Base-by-base conservation (phyloP, 139 green algal species). In the Picochlorum sp. region DNA sequence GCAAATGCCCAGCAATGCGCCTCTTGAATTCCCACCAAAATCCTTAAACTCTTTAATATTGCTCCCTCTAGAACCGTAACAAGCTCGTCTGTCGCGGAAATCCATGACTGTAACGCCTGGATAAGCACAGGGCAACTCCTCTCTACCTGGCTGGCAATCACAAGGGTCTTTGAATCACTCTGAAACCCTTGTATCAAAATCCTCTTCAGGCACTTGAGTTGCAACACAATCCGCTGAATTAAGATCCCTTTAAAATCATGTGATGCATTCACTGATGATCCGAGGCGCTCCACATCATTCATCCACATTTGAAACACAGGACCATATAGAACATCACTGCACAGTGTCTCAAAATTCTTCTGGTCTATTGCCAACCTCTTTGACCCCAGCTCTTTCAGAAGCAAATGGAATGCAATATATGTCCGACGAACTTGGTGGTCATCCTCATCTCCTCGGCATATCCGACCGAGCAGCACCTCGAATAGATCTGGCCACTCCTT, bases 301-400 rank as follows among this genome's bases (percentile, higher is more conserved):
- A 62, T 74, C 86, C 88, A 96, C 61, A 84, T 80, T 38, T 23
- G 44, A 87, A 85, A 96, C 10, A 89, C 66, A 34, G 80, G 76
- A 51, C 85, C 70, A 57, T 90, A 84, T 58, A 95, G 73, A 66
- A 82, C 61, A 54, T 70, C 61, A 0, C 76, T 87, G n/a, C 34
- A 41, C 58, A 90, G 80, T 78, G 87, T 71, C 47, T 83, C 78
- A 76, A 97, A 97, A 37, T 76, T 83, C n/a, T 73, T 73, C 70
- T 96, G 87, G 61, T 97, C 91, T 18, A 77, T 66, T 2, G 69
- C 63, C 24, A 97, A 79, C 14, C 91, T 81, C 78, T 97, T 97
- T 58, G 80, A 88, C 26, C 85, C 78, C 21, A 97, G 83, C 77
- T 97, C 91, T 76, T 97, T 97, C n/a, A 97, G 75, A 9, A 95